Base-by-base conservation (phyloP, 1,284 basidiomycete genomes). In the Malassezia equina region DNA sequence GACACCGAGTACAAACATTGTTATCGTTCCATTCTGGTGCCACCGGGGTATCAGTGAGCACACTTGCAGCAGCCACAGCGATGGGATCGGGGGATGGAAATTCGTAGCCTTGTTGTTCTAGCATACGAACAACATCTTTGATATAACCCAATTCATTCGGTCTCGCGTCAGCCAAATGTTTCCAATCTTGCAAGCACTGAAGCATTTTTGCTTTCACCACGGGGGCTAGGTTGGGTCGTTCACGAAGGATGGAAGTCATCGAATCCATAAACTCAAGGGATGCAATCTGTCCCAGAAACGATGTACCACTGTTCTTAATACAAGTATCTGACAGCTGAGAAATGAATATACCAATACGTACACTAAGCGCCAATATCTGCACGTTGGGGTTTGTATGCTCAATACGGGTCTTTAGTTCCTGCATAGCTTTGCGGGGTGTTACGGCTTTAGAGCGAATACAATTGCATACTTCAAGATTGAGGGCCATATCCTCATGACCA, bases 371-470 rank as follows among this genome's bases (percentile, higher is more conserved):
- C 53, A 93, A 80, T 43, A 94, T 80, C 75, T 91, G 89, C 9
- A 95, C 90, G 64, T 96, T 94, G 1, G 90, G 91, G 75, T 99
- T 99, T 81, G 87, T 86, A 78, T 95, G 88, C 64, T 85, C 84
- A 45, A 98, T 78, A 36, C 93, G 81, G 31, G 84, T 81, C 76
- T 91, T 90, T 68, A 99, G 80, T 32, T 86, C 83, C 59, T 86
- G 85, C 84, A 91, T 87, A 1, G 93, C 87, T 59, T 86, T 84
- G 75, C 86, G 86, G 9, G 90, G 84, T 23, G 82, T 81, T 0
- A 87, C 86, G 39, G 86, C 83, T 78, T 93, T 93, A 15, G 90
- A 89, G 52, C 90, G 83, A 71, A 99, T 66, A 77, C 93, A 85
- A 77, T 98, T 93, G 63, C 89, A 90, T 79, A 96, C 88, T 73